phyloP scores from a whole-genome alignment of 1,284 basidiomycete species.

The Xanthoconium separans region DNA sequence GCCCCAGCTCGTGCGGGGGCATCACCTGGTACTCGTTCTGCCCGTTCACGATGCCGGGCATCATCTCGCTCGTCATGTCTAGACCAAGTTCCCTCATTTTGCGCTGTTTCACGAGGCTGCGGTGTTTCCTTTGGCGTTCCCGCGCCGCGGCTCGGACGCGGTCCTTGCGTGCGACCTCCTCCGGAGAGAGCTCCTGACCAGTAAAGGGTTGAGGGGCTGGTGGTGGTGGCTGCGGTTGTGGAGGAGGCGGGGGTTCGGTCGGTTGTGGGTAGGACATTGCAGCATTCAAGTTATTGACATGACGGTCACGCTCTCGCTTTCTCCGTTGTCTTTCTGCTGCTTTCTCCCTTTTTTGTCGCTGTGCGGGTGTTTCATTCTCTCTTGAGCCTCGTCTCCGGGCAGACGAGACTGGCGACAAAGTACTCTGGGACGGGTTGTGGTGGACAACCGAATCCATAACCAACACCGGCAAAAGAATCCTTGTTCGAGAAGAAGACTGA shows the following conservation, averaged over 20 bases:
- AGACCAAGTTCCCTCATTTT: slow-evolving; percentile 76
- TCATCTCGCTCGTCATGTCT: slow-evolving; percentile 69
- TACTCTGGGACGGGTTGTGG: slow-evolving; percentile 30
- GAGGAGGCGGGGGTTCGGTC: slow-evolving; percentile 24
- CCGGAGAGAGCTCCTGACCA: slow-evolving; percentile 51
- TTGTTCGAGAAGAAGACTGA: slow-evolving; percentile 18
- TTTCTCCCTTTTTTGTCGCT: slow-evolving; percentile 74
- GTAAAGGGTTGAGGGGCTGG: slow-evolving; percentile 27
- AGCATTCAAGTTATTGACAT: slow-evolving; percentile 40
- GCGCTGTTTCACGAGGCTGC: slow-evolving; percentile 68
- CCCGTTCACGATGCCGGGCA: slow-evolving; percentile 52
- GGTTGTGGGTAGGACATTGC: slow-evolving; percentile 39
- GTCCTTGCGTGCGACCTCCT: slow-evolving; percentile 64
- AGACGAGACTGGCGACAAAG: slow-evolving; percentile 30
- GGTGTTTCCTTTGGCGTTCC: slow-evolving; percentile 77
- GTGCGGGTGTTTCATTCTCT: slow-evolving; percentile 68
- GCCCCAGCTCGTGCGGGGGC: slow-evolving; percentile 47
- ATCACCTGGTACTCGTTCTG: slow-evolving; percentile 60
- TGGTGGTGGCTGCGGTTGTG: slow-evolving; percentile 31
- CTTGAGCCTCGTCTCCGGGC: slow-evolving; percentile 53
- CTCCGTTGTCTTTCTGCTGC: slow-evolving; percentile 76
- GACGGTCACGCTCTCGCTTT: slow-evolving; percentile 73
- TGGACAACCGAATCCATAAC: slow-evolving; percentile 35
- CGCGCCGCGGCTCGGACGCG: slow-evolving; percentile 68
- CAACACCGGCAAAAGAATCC: slow-evolving; percentile 9